Evolutionary conservation across 208 protist genomes (phyloP).

Genomic region (Leishmania martiniquensis): DNA sequence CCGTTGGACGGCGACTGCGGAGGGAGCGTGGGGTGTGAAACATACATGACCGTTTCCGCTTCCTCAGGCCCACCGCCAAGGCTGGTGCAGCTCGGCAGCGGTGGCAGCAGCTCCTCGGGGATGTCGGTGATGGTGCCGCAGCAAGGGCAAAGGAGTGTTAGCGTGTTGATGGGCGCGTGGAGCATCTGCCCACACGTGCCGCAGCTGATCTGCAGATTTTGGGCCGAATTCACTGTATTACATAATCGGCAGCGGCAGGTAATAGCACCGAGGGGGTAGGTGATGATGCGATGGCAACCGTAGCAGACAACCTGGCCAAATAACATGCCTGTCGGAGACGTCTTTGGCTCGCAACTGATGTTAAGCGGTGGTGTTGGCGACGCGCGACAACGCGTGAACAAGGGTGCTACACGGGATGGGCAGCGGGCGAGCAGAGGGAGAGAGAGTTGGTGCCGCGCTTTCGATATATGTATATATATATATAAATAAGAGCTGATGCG

Average conservation of each 20-base stretch:
- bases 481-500: no score
- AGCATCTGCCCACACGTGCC: slow-evolving; percentile 44
- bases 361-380: background rate
- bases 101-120: slow-evolving; percentile 66
- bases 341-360: background rate
- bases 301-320: slow-evolving; percentile 73
- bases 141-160: slow-evolving; percentile 69
- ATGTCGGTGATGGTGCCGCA: slow-evolving; percentile 80
- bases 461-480: background rate
- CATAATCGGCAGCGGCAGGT: slow-evolving; percentile 82
- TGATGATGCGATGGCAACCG: slow-evolving; percentile 70
- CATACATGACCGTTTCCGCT: slow-evolving; percentile 56
- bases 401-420: background rate
- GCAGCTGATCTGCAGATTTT: slow-evolving; percentile 61
- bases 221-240: slow-evolving; percentile 61
- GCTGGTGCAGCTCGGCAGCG: slow-evolving; percentile 40
- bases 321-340: slow-evolving; percentile 28
- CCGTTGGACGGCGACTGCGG: background rate
- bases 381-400: background rate
- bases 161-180: slow-evolving; percentile 77
- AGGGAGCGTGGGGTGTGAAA: slow-evolving; percentile 50
- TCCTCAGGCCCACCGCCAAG: slow-evolving; percentile 24
- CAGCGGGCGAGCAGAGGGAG: background rate
- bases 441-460: background rate
- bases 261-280: slow-evolving; percentile 68